Conservation (phyloP, 345 rosid species). For the Aquilaria malaccensis region DNA sequence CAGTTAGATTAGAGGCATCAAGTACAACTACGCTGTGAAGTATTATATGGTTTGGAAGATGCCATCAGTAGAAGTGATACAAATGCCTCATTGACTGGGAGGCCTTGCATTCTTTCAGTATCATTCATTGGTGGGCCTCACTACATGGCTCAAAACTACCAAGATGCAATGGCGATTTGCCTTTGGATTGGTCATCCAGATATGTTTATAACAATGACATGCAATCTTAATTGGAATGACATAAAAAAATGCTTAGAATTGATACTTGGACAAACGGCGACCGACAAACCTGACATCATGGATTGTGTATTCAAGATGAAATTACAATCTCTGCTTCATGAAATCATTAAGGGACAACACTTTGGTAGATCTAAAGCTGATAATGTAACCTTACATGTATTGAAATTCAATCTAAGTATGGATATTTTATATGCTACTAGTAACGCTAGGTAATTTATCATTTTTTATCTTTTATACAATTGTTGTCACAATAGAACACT, state of each 20-base stretch:
- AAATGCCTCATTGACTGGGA: neutral
- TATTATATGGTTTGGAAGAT: neutral
- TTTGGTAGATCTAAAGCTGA: too few species aligned
- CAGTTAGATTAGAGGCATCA: too few species aligned
- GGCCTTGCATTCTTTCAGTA: neutral
- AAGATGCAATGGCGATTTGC: too few species aligned
- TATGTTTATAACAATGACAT: too few species aligned
- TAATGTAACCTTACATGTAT: neutral
- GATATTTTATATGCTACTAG: neutral
- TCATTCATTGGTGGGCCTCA: neutral
- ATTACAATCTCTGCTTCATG: neutral
- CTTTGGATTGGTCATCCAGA: too few species aligned
- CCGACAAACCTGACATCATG: conserved; percentile 7
- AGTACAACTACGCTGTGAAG: too few species aligned
- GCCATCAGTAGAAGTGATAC: conserved; percentile 2
- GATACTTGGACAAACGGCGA: neutral
- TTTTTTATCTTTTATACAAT: neutral
- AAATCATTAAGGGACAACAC: too few species aligned
- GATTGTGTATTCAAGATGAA: conserved; percentile 5
- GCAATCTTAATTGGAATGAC: neutral
- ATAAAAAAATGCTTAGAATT: neutral
- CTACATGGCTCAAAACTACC: too few species aligned
- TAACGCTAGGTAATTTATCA: too few species aligned
- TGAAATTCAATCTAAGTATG: neutral
- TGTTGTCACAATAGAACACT: neutral